phyloP scores from a whole-genome alignment of 2,329 filamentous ascomycete genomes.

The Cytospora schulzeri region DNA sequence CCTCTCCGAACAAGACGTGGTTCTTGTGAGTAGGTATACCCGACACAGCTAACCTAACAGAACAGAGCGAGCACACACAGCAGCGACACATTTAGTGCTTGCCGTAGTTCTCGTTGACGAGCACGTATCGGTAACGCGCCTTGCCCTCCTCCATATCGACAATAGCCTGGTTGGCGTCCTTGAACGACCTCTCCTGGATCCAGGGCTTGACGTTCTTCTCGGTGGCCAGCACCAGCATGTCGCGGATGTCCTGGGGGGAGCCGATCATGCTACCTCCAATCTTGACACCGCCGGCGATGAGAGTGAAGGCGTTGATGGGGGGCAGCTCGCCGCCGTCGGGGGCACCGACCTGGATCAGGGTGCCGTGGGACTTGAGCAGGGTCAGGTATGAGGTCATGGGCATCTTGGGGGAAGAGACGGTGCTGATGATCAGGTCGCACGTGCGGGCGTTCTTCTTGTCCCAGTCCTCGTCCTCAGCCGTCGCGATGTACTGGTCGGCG shows the following conservation, averaged over 20 bases:
- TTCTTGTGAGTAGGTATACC: neutral
- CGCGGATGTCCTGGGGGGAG: constrained; percentile 53
- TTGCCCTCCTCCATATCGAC: constrained; percentile 59
- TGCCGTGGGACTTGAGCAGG: constrained; percentile 61
- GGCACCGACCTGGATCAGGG: constrained; percentile 64
- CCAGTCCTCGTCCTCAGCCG: constrained; percentile 55
- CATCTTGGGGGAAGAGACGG: constrained; percentile 55
- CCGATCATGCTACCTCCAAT: constrained; percentile 49
- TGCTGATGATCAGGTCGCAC: constrained; percentile 61
- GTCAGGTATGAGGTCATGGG: constrained; percentile 62
- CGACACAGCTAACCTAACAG: neutral
- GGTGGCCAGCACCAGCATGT: constrained; percentile 60
- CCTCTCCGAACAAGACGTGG: no score
- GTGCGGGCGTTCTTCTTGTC: constrained; percentile 48
- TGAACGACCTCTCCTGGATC: constrained; percentile 56
- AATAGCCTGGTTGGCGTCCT: constrained; percentile 56
- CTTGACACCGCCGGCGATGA: constrained; percentile 57
- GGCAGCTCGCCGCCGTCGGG: constrained; percentile 55
- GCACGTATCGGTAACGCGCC: constrained; percentile 50
- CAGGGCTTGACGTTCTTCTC: constrained; percentile 59
- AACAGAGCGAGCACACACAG: no score
- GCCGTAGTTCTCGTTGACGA: constrained; percentile 45
- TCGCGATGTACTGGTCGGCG: constrained; percentile 50
- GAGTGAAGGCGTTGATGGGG: constrained; percentile 54
- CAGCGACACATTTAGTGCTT: constrained; percentile 25